A percentile compares a stretch with the other conserved stretches of the same genome.
These are phyloP conservation scores for Rhynchosporium agropyri DNA, from an alignment of 2,329 filamentous ascomycete genomes.

Conservation along the genomic window DNA sequence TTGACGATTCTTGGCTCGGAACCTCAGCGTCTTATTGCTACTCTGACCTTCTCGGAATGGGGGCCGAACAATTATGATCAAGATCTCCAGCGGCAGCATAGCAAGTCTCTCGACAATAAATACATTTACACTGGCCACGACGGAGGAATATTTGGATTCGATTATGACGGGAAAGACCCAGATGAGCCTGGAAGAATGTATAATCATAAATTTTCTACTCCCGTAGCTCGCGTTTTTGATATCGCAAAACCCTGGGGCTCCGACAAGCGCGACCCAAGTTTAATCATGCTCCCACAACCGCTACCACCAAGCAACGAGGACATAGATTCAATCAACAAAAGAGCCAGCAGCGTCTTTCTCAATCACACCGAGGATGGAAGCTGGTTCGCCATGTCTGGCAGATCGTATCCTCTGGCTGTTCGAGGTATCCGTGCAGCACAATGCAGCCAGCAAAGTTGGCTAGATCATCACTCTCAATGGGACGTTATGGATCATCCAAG, in stretches of 20 bases:
- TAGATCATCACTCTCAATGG: conserved; percentile 46
- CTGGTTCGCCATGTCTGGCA: conserved; percentile 93
- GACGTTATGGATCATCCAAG: conserved; percentile 47
- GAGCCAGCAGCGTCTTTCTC: conserved; percentile 73
- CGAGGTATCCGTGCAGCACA: conserved; percentile 58
- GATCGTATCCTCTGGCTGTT: conserved; percentile 81
- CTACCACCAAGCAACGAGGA: conserved; percentile 58
- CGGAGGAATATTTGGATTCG: conserved; percentile 79
- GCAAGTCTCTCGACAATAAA: conserved; percentile 76
- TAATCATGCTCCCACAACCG: conserved; percentile 87
- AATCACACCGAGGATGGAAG: conserved; percentile 85
- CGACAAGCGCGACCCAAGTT: conserved; percentile 68
- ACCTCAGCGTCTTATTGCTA: conserved; percentile 77
- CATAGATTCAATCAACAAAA: conserved; percentile 53
- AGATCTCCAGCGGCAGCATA: conserved; percentile 84
- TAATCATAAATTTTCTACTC: conserved; percentile 69
- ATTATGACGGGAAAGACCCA: conserved; percentile 54
- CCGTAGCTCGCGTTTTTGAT: conserved; percentile 87
- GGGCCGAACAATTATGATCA: conserved; percentile 86
- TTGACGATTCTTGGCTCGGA: conserved; percentile 79
- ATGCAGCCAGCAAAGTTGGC: conserved; percentile 59
- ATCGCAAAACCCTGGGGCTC: conserved; percentile 74
- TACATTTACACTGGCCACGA: conserved; percentile 89
- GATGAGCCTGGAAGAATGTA: conserved; percentile 52
- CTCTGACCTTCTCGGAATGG: conserved; percentile 93